phyloP scores from a whole-genome alignment of 768 basidiomycete genomes.

The Albatrellus ellisii region DNA sequence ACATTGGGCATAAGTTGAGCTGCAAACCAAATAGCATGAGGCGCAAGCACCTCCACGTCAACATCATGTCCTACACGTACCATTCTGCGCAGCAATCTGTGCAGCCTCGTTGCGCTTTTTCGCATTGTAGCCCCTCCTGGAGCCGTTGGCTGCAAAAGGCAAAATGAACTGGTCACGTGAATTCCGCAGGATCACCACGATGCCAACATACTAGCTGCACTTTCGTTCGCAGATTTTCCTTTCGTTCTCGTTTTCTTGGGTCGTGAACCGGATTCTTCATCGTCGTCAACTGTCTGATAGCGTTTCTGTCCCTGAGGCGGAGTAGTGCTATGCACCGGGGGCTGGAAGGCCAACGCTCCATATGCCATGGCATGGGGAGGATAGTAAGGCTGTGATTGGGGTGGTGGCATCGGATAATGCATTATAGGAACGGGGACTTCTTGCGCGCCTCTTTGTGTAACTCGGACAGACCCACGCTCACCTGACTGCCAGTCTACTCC shows the following conservation, averaged over 20 bases:
- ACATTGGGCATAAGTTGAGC: conserved; percentile 34
- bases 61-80: conserved; percentile 23
- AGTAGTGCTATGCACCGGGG: conserved; percentile 10
- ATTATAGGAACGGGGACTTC: conserved; percentile 21
- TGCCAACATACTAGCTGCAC: conserved; percentile 21
- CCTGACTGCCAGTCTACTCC: conserved; percentile 35
- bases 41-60: conserved; percentile 6
- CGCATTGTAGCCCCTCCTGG: conserved; percentile 55
- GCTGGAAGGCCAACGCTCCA: conserved; percentile 9
- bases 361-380: conserved; percentile 5
- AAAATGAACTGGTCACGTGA: conserved; percentile 1
- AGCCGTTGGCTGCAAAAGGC: conserved; percentile 18
- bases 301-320: conserved; percentile 23
- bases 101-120: conserved; percentile 66
- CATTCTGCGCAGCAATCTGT: conserved; percentile 49
- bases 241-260: conserved; percentile 33
- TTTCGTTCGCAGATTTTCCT: conserved; percentile 19
- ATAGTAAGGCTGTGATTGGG: conserved; percentile 8
- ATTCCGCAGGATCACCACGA: not conserved
- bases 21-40: conserved; percentile 19
- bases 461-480: conserved; percentile 45
- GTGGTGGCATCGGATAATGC: conserved; percentile 18
- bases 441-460: conserved; percentile 35
- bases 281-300: conserved; percentile 23
- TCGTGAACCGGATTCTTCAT: conserved; percentile 29